These are phyloP conservation scores for Arthromyces matolae DNA, from an alignment of 768 basidiomycete genomes.

Conservation along the genomic window DNA sequence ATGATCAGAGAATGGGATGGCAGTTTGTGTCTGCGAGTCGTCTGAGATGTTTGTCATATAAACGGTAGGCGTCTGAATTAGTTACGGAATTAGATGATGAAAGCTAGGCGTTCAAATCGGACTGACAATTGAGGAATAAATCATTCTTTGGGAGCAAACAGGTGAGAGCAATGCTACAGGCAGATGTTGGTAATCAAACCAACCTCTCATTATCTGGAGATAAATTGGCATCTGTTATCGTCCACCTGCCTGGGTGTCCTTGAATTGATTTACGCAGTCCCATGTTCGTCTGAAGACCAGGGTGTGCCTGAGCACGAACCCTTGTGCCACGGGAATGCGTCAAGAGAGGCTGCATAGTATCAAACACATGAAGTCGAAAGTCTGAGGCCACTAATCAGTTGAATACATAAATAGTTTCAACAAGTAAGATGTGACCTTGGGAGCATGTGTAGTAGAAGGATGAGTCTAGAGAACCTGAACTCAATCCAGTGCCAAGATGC, in stretches of 20 bases:
- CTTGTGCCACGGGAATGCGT: slow-evolving; percentile 18
- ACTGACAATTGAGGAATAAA: slow-evolving; percentile 86
- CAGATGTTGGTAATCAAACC: slow-evolving; percentile 12
- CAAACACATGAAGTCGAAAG: slow-evolving; percentile 87
- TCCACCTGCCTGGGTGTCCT: slow-evolving; percentile 81
- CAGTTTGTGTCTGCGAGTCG: slow-evolving; percentile 53
- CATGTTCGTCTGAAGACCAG: slow-evolving; percentile 40
- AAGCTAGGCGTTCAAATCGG: neutral
- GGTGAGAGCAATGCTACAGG: no score
- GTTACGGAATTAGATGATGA: neutral
- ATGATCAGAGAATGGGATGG: slow-evolving; percentile 56
- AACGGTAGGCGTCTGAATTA: slow-evolving; percentile 58
- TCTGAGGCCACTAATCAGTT: slow-evolving; percentile 41
- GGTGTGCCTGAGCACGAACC: slow-evolving; percentile 12
- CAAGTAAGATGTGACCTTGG: slow-evolving; percentile 51
- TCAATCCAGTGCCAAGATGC: slow-evolving; percentile 2
- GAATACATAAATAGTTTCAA: neutral
- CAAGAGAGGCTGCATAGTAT: slow-evolving; percentile 52
- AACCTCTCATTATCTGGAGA: slow-evolving; percentile 86
- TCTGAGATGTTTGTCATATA: slow-evolving; percentile 75
- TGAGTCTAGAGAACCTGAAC: slow-evolving; percentile 51
- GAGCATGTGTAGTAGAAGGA: slow-evolving; percentile 93
- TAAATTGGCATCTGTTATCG: slow-evolving; percentile 91
- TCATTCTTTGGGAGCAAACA: no score
- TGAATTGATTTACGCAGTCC: slow-evolving; percentile 60